Conservation (phyloP, 805 yeast species). For the Ogataea ramenticola region DNA sequence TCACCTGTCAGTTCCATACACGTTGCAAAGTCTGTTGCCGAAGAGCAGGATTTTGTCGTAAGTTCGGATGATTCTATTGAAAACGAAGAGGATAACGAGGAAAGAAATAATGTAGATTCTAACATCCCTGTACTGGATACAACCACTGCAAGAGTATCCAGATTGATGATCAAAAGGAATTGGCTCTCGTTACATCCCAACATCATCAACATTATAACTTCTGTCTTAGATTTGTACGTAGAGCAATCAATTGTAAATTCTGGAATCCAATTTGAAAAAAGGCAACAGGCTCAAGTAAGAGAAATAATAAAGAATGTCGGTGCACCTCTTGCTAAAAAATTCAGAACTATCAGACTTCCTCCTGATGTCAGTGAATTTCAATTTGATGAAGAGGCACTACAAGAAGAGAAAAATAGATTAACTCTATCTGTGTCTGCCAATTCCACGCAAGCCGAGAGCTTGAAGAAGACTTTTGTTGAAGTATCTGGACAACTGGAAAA, state of each 20-base stretch:
- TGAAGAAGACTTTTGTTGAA: conserved; percentile 13
- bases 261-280: conserved; percentile 6
- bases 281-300: background rate
- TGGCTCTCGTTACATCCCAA: conserved; percentile 15
- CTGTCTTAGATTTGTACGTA: conserved; percentile 12
- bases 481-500: conserved; percentile 13
- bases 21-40: no score
- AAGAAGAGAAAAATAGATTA: conserved; percentile 14
- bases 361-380: conserved; percentile 15
- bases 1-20: no score
- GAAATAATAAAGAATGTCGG: conserved; percentile 9
- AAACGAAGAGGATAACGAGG: background rate
- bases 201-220: conserved; percentile 7
- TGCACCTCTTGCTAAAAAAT: conserved; percentile 11
- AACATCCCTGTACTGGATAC: background rate
- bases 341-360: conserved; percentile 18
- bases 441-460: conserved; percentile 18
- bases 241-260: conserved; percentile 13
- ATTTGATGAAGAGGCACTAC: conserved; percentile 18
- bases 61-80: no score
- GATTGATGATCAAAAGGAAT: conserved; percentile 8
- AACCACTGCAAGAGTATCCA: conserved; percentile 3
- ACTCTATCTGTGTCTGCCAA: conserved; percentile 19
- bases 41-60: no score
- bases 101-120: no score